Percentiles rank a stretch among this genome's conserved stretches.
Evolutionary conservation across 2,329 filamentous ascomycete species (phyloP).

Genomic region (Cryphonectria carpinicola): DNA sequence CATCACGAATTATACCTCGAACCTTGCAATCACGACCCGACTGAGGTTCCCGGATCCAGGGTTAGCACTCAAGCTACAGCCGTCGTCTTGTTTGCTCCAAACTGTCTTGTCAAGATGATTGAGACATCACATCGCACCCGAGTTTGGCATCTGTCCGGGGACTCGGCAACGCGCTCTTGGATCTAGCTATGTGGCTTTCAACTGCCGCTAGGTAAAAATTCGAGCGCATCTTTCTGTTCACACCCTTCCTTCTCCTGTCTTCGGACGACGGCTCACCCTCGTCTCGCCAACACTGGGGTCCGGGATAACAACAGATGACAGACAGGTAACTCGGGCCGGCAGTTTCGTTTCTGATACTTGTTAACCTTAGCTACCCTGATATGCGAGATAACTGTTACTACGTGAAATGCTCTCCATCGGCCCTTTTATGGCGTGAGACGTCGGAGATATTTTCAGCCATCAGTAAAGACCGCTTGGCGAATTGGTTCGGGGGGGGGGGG

Average conservation of each 20-base stretch:
- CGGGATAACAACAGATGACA: neutral
- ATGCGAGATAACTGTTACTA: neutral
- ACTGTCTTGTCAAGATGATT: conserved; percentile 7
- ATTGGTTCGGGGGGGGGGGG: neutral
- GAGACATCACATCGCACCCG: conserved; percentile 7
- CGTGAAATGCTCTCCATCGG: neutral
- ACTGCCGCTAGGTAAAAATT: conserved; percentile 13
- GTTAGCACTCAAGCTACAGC: neutral
- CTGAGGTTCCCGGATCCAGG: neutral
- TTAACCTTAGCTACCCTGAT: too few species aligned
- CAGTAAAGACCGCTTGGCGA: neutral
- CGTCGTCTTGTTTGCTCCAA: neutral
- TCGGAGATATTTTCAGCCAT: neutral
- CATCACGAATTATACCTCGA: neutral
- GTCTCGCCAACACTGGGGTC: too few species aligned
- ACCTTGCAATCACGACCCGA: too few species aligned
- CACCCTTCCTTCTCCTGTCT: neutral
- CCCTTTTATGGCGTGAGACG: neutral
- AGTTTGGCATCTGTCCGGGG: conserved; percentile 5
- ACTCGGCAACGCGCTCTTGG: neutral
- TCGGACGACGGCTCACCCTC: neutral
- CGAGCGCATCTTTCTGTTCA: conserved; percentile 2
- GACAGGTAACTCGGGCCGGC: neutral
- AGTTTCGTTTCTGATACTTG: neutral
- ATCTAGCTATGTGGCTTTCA: conserved; percentile 16